A percentile compares a stretch with the other conserved stretches of the same genome.
Evolutionary conservation across 2,329 filamentous ascomycete genomes (phyloP).

Genomic region (Xylariaceae sp.): DNA sequence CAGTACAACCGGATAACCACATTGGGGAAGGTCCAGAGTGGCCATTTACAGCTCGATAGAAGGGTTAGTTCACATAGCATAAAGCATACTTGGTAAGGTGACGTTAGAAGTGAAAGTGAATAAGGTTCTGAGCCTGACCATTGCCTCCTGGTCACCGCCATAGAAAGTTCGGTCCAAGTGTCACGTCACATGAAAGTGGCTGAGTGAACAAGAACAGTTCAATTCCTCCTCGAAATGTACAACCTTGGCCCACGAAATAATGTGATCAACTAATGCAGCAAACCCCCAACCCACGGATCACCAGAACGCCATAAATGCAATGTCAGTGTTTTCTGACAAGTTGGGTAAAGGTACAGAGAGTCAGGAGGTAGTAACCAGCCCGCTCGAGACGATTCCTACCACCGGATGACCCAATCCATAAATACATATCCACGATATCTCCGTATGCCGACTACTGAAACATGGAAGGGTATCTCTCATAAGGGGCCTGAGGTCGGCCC

Average conservation of each 20-base stretch:
- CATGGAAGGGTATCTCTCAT: constrained; percentile 46
- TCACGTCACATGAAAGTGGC: not conserved
- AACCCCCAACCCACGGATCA: constrained; percentile 23
- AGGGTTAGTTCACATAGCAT: not conserved
- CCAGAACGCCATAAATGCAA: constrained; percentile 36
- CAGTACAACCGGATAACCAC: not conserved
- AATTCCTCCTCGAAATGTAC: not conserved
- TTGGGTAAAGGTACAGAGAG: too few relatives aligned
- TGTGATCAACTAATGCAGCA: constrained; percentile 8
- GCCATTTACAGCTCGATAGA: not conserved
- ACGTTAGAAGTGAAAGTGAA: constrained; percentile 1
- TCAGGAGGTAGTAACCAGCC: not conserved
- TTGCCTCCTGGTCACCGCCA: not conserved
- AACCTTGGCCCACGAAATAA: constrained; percentile 7
- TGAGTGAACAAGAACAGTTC: constrained; percentile 17
- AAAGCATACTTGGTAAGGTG: not conserved
- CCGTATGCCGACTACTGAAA: constrained; percentile 33
- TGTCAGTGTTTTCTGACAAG: constrained; percentile 9
- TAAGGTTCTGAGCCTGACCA: not conserved
- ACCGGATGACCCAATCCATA: not conserved
- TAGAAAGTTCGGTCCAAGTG: not conserved
- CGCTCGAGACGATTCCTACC: not conserved
- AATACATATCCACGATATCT: not conserved
- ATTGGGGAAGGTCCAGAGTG: not conserved
- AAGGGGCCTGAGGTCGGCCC: constrained; percentile 33